Evolutionary conservation across 106 monocot species (phyloP), one percentile per base, ranked within the genome.

Genomic region (Chionographis japonica): DNA sequence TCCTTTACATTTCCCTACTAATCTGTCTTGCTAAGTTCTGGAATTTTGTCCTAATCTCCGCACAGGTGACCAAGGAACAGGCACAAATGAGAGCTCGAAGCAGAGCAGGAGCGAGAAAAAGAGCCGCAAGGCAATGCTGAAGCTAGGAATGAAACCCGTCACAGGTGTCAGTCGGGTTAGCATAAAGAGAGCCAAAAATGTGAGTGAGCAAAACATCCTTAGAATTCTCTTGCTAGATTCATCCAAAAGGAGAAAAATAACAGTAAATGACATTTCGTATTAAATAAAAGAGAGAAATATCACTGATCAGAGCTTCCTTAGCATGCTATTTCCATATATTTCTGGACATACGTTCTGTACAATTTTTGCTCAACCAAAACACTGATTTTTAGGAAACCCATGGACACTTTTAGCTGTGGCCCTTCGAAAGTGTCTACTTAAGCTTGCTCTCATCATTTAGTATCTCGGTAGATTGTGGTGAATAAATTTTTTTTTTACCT

Each of bases 101-200:
- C 61, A 61, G 38, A 61, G 61, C 38, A 61, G 61, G 61, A 61
- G 61, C 12, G 61, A 61, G 61, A 61, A 61, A 39, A 61, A 61
- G 13, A 75, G 75, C 52, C 50, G 75, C 35, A 75, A 75, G 15
- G 60, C 75, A 27, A 68, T 75, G 75, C 36, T 75, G 17, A 75
- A 75, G 60, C 52, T 75, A 40, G 75, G 75, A 68, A 75, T 75
- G 68, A 67, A 75, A 17, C 75, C 75, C 60, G 37, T 75, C 50
- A 67, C 67, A 38, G 61, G 67, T 67, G 75, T 68, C 52, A 68
- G 60, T 67, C 54, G 67, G 58, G 75, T 68, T 39, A 75, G 60
- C 12, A 68, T 75, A 59, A 68, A 65, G 75, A 67, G 67, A 53
- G 50, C 60, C 38, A 75, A 75, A 52, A 75, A 68, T 39, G 61